Evolutionary conservation across 2,329 filamentous ascomycete species (phyloP).

Genomic region (Fusarium coffeatum): DNA sequence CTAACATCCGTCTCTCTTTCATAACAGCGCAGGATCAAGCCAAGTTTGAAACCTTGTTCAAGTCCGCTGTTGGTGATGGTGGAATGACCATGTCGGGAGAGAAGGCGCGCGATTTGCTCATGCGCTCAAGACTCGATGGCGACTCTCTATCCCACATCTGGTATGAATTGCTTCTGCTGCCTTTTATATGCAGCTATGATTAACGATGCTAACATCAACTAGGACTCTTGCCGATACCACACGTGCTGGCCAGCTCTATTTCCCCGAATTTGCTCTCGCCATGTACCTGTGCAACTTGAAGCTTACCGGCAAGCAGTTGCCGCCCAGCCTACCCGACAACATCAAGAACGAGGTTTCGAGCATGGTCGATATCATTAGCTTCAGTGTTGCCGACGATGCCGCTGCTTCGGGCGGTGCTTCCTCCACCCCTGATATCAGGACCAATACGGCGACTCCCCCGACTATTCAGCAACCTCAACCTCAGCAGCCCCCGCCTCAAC

Average conservation of each 20-base stretch:
- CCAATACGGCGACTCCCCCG: constrained; percentile 62
- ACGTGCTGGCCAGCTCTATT: constrained; percentile 93
- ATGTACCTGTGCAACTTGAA: constrained; percentile 99
- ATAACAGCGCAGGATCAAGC: constrained; percentile 94
- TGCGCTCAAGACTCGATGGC: constrained; percentile 89
- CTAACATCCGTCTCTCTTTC: constrained; percentile 93
- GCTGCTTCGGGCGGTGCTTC: constrained; percentile 65
- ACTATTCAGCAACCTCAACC: constrained; percentile 77
- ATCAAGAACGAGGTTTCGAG: constrained; percentile 97
- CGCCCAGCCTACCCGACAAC: constrained; percentile 79
- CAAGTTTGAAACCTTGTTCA: constrained; percentile 98
- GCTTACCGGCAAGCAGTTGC: constrained; percentile 86
- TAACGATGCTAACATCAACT: constrained; percentile 31
- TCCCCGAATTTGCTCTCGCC: constrained; percentile 95
- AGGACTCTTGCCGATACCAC: constrained; percentile 96
- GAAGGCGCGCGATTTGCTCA: constrained; percentile 87
- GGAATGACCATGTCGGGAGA: constrained; percentile 91
- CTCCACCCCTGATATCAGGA: constrained; percentile 70
- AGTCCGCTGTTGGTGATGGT: constrained; percentile 87
- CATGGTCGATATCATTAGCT: constrained; percentile 99
- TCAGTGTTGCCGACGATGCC: constrained; percentile 83
- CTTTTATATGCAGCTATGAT: background rate
- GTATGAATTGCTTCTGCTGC: constrained; percentile 58
- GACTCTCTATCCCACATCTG: constrained; percentile 93
- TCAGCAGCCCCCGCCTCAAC: constrained; percentile 78